These are phyloP conservation scores for Chaetomium globosum DNA, from an alignment of 2,329 filamentous ascomycete species.

Conservation along the genomic window DNA sequence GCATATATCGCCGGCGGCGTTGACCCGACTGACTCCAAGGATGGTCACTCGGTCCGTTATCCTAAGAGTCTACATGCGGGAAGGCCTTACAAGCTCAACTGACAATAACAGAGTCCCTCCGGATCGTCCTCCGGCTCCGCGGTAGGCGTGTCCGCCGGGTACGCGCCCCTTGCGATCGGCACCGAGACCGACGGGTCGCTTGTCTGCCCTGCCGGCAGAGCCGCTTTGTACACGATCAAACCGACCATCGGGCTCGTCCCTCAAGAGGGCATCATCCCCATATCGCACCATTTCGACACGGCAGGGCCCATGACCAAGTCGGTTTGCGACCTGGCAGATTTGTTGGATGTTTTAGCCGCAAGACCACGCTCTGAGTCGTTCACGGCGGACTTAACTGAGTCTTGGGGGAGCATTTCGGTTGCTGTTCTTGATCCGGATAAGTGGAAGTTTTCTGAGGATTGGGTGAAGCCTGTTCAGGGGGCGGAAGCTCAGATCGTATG, in stretches of 20 bases:
- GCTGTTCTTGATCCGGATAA: neutral
- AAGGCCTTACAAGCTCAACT: neutral
- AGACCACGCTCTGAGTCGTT: neutral
- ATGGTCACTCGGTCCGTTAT: neutral
- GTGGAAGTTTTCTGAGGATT: slow-evolving; percentile 1
- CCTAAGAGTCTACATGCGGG: neutral
- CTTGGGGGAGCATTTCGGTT: neutral
- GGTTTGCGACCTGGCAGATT: neutral
- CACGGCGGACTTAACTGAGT: neutral
- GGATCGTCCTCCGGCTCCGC: slow-evolving; percentile 11
- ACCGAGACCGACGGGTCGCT: slow-evolving; percentile 6
- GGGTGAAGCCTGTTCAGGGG: slow-evolving; percentile 3
- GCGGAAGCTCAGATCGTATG: slow-evolving; percentile 8
- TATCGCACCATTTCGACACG: slow-evolving; percentile 3
- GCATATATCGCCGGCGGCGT: neutral
- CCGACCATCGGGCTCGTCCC: neutral
- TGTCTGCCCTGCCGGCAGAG: slow-evolving; percentile 1
- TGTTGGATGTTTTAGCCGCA: slow-evolving; percentile 2
- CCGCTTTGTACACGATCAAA: slow-evolving; percentile 5
- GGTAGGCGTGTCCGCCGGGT: slow-evolving; percentile 1
- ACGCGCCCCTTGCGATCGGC: neutral
- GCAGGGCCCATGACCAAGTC: slow-evolving; percentile 5
- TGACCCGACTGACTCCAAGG: neutral
- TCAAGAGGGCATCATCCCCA: neutral
- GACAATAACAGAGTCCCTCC: slow-evolving; percentile 2